phyloP scores from a whole-genome alignment of 441 rosid genomes.

The Euphorbia corollata region DNA sequence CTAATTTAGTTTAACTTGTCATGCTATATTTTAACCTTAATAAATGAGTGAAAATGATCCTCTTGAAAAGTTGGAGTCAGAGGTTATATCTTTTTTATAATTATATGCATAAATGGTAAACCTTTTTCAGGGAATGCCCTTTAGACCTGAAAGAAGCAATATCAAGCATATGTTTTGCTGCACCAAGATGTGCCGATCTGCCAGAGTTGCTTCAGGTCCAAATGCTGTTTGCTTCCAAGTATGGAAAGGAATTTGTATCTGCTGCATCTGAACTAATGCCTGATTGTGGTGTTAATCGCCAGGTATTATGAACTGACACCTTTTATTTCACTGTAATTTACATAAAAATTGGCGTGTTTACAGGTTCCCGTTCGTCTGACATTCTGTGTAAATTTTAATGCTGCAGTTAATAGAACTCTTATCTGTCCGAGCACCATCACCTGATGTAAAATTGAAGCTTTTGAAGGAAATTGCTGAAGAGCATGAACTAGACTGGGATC shows the following conservation, averaged over 20 bases:
- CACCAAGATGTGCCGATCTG: conserved; percentile 95
- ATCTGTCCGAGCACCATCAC: conserved; percentile 77
- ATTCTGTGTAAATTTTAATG: conserved; percentile 17
- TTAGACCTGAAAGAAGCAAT: conserved; percentile 91
- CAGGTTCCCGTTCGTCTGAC: neutral
- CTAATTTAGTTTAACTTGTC: neutral
- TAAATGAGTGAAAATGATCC: conserved; percentile 1
- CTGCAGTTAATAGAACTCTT: conserved; percentile 76
- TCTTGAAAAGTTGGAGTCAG: neutral
- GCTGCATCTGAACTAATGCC: conserved; percentile 90
- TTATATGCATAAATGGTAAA: conserved; percentile 9
- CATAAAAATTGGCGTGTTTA: neutral
- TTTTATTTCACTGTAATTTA: neutral
- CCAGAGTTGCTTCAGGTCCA: conserved; percentile 87
- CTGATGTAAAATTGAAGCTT: conserved; percentile 70
- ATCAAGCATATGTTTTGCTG: conserved; percentile 89
- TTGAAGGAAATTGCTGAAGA: conserved; percentile 95
- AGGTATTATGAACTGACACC: conserved; percentile 37
- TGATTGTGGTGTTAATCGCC: conserved; percentile 87
- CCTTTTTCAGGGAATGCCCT: conserved; percentile 76
- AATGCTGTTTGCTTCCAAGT: conserved; percentile 63
- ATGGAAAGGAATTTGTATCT: conserved; percentile 75
- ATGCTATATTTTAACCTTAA: neutral
- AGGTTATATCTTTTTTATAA: neutral
- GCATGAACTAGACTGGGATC: conserved; percentile 91